Evolutionary conservation across 805 yeast genomes (phyloP), one percentile per base, ranked within the genome.

Genomic region (Starmerella roubikii): DNA sequence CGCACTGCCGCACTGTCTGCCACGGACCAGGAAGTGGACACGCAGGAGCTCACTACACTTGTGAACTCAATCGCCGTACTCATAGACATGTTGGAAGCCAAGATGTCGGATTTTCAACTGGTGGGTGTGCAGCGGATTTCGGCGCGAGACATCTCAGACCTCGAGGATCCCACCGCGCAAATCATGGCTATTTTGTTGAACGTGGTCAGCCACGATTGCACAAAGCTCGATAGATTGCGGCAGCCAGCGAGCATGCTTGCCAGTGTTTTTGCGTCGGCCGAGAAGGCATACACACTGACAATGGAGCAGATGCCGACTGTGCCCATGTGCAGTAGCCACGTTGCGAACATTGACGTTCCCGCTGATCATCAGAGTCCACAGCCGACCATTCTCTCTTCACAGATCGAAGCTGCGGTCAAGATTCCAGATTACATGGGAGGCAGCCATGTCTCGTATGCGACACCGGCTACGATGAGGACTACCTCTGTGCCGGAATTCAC

Each of bases 101-200:
- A 40, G 30, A 37, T n/a, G 15, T 12, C 7, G 7, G 40, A 35
- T 9, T 31, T 40, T 24, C 15, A 17, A 13, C 16, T 8, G 12
- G 26, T 25, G 1, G 39, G 39, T 2, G 32, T 30, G 7, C n/a
- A 18, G 24, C n/a, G 21, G 4, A 36, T 40, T 24, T 30, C 32
- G 2, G 34, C 30, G 7, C 27, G 25, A 26, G 39, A 40, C 24
- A 38, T 54, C 36, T 31, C 34, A 23, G 36, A 43, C 22, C 41
- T 53, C 17, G 40, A 41, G 23, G 37, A 37, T 18, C 41, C 49
- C 26, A 45, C 55, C 13, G 40, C 37, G 27, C 39, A 35, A 17
- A 44, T 53, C 19, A 44, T 42, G 21, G 22, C 39, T 23, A 15
- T 30, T 24, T 35, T 48, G 23, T 28, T 48, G n/a, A 35, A 38